Conservation (phyloP, 345 rosid species). For the Pugionium cornutum region DNA sequence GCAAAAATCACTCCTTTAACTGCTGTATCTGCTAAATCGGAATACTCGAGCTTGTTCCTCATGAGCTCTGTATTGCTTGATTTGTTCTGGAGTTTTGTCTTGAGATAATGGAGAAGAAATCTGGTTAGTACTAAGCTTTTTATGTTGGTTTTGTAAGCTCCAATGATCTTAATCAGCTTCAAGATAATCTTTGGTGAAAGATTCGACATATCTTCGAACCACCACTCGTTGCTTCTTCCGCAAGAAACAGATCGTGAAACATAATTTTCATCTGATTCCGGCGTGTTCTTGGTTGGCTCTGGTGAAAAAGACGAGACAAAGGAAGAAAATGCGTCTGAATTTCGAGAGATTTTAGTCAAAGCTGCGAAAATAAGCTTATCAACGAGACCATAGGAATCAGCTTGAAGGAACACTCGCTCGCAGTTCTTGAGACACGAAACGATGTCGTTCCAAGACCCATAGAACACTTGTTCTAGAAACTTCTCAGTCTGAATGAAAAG, state of each 20-base stretch:
- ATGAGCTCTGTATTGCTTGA: conserved; percentile 21
- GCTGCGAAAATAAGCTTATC: conserved; percentile 51
- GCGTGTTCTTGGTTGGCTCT: too few relatives aligned
- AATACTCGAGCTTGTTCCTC: conserved; percentile 39
- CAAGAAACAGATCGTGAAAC: conserved; percentile 25
- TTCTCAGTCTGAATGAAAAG: conserved; percentile 42
- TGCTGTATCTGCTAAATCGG: conserved; percentile 54
- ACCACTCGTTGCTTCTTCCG: conserved; percentile 58
- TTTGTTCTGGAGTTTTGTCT: conserved; percentile 38
- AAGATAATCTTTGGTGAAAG: conserved; percentile 55
- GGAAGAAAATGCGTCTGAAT: conserved; percentile 45
- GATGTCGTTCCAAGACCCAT: conserved; percentile 61
- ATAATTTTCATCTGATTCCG: too few relatives aligned
- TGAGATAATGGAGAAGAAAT: conserved; percentile 70
- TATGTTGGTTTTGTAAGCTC: conserved; percentile 49
- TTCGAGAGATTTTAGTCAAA: conserved; percentile 53
- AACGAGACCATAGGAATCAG: conserved; percentile 57
- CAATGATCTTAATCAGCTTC: conserved; percentile 49
- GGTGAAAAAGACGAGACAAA: too few relatives aligned
- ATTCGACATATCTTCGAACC: conserved; percentile 62
- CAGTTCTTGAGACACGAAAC: conserved; percentile 57
- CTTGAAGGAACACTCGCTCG: conserved; percentile 50
- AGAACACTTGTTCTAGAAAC: conserved; percentile 54
- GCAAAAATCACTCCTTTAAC: conserved; percentile 48
- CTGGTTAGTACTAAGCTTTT: conserved; percentile 56